A percentile compares a stretch with the other conserved stretches of the same genome.
These are phyloP conservation scores for Moniliophthora roreri DNA, from an alignment of 1,284 basidiomycete species.

Conservation along the genomic window DNA sequence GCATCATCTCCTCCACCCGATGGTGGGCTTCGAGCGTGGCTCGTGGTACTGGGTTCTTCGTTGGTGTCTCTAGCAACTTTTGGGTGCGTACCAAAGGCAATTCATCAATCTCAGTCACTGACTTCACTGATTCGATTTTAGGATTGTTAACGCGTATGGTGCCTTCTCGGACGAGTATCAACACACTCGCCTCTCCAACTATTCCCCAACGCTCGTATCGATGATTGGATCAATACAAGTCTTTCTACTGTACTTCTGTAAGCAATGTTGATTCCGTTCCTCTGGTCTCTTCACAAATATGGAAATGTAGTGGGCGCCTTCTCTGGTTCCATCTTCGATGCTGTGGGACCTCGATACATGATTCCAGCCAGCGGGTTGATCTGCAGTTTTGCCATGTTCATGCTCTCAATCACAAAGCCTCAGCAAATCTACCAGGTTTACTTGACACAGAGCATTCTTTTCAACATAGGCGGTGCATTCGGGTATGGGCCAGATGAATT, in stretches of 20 bases:
- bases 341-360: background rate
- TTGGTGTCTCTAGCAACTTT: too few relatives aligned
- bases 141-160: too few relatives aligned
- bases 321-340: constrained; percentile 26
- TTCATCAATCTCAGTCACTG: too few relatives aligned
- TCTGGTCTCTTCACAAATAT: constrained; percentile 34
- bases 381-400: background rate
- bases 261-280: constrained; percentile 26
- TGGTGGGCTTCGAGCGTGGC: too few relatives aligned
- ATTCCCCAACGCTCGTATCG: too few relatives aligned
- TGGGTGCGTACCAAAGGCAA: too few relatives aligned
- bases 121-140: too few relatives aligned
- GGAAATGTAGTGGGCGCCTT: constrained; percentile 33
- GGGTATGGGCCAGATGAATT: background rate
- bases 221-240: too few relatives aligned
- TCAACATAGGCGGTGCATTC: background rate
- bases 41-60: too few relatives aligned
- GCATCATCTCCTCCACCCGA: background rate
- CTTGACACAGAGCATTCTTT: background rate
- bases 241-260: too few relatives aligned
- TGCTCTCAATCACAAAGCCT: background rate
- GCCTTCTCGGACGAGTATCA: too few relatives aligned
- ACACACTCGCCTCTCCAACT: too few relatives aligned
- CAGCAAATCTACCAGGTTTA: background rate
- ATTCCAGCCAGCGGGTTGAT: background rate